Evolutionary conservation across 305 asterid species (phyloP), one percentile per base, ranked within the genome.

Genomic region (Fraxinus angustifolia): DNA sequence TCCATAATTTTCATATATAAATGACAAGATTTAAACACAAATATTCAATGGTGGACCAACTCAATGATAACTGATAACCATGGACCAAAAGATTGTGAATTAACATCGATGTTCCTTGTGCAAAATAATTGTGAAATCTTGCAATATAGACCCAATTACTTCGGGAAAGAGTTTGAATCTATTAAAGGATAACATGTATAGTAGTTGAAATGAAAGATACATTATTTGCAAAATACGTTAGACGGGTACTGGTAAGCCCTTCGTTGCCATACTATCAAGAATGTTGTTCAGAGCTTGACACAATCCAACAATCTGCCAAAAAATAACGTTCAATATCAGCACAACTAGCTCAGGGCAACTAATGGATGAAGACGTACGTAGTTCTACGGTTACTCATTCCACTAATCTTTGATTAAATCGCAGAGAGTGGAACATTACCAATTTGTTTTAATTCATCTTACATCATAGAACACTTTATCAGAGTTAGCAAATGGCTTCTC

Each of bases 211-310:
- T 67, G 19, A 48, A 48, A 48, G 19, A n/a, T 14, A 4, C 58
- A 48, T 48, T 48, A 12, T 48, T 48, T 14, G 58, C 14, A 3
- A 12, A 48, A 14, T 48, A 21, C 75, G 75, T 86, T 89, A 95
- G 70, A 93, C 97, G 38, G 95, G 95, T 82, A 95, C 89, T 1
- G 94, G 91, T 79, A 95, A 83, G 53, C 99, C 98, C 91, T 91
- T 95, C 91, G 92, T 95, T 26, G 95, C 97, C 99, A 95, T 95
- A 93, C 96, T 82, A 80, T 95, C 99, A 42, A 95, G 96, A 78
- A 93, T 86, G 73, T 92, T 98, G 78, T 93, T 95, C 14, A 95
- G 94, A 76, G 97, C 97, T 88, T 95, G 99, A 82, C 99, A 95
- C 84, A 93, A 80, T 28, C 97, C 99, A 75, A 92, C 92, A 35